Base-by-base conservation (phyloP, 2,329 filamentous ascomycete genomes). In the Arthrobotrys sinensis region DNA sequence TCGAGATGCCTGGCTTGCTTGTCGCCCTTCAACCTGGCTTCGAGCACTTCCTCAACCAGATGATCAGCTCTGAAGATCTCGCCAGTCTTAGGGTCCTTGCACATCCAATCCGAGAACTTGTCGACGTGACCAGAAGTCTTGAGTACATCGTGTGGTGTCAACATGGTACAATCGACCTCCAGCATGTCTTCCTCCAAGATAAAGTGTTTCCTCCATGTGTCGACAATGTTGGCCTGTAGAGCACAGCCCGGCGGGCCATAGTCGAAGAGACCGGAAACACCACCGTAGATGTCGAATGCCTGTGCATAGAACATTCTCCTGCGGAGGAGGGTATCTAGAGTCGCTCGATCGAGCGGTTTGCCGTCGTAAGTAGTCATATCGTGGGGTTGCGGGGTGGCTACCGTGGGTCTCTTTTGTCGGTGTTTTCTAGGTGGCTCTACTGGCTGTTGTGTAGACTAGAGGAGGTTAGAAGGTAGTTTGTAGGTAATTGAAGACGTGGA, bases 101-200 rank as follows among this genome's bases (percentile, higher is more conserved):
- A 97, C 94, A 98, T 97, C 93, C 93, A 98, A 85, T 98, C 95
- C 85, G 93, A 92, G 83, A 98, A 98, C 86, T 97, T 97, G 85
- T 97, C 95, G 81, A 98, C 96, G 86, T 99, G 96, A 80, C 96
- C 96, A 84, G 90, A 93, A 67, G 95, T 97, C 89, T 98, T 97
- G 83, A 99, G 89, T 43, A 99, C 93, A 57, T 96, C 92, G 83
- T 96, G 90, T 38, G 96, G 96, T 46, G 96, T 99, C 83, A 99
- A 86, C 86, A 95, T 96, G 45, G 93, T 96, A 86, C 93, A 97
- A 86, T 97, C 94, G 80, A 97, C 90, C 86, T 97, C 93, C 81
- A 97, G 90, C 93, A 97, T 97, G 84, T 97, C 92, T 87, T 97
- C 94, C 86, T 94, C 91, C 75, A 96, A 88, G 80, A 97, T 90